Conservation (phyloP, 73 alveolate genomes). For the Breviolum minutum region DNA sequence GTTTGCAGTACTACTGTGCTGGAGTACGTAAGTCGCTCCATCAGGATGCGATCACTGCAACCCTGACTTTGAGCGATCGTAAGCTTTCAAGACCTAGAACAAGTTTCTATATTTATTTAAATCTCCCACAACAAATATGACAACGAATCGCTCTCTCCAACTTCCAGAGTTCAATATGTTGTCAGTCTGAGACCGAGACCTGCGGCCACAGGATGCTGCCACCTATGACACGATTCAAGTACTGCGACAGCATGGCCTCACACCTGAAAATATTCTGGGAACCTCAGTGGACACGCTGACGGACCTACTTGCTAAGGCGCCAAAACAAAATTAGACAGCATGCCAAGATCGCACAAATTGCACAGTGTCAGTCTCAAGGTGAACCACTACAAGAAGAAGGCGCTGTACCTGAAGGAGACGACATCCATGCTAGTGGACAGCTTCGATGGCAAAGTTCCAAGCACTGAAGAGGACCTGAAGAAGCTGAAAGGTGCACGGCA, state of each 20-base stretch:
- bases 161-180: not conserved
- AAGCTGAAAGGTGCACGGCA: slow-evolving; percentile 34
- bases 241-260: slow-evolving; percentile 97
- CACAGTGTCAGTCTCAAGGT: not conserved
- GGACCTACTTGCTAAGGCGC: slow-evolving; percentile 96
- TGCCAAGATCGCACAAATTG: not conserved
- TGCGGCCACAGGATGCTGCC: slow-evolving; percentile 78
- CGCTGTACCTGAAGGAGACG: slow-evolving; percentile 97
- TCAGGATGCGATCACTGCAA: too few relatives aligned
- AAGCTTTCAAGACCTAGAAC: too few relatives aligned
- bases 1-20: not conserved
- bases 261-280: slow-evolving; percentile 96
- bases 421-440: slow-evolving; percentile 97
- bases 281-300: slow-evolving; percentile 96
- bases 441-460: slow-evolving; percentile 96
- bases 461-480: not conserved
- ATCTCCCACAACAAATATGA: too few relatives aligned
- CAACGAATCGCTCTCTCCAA: not conserved
- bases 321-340: not conserved
- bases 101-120: too few relatives aligned
- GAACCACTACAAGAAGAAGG: slow-evolving; percentile 97
- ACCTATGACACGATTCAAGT: slow-evolving; percentile 97
- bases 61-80: too few relatives aligned
- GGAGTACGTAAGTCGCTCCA: too few relatives aligned
- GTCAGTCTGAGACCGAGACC: not conserved